Evolutionary conservation across 768 basidiomycete genomes (phyloP).

Genomic region (Kwoniella sp.): DNA sequence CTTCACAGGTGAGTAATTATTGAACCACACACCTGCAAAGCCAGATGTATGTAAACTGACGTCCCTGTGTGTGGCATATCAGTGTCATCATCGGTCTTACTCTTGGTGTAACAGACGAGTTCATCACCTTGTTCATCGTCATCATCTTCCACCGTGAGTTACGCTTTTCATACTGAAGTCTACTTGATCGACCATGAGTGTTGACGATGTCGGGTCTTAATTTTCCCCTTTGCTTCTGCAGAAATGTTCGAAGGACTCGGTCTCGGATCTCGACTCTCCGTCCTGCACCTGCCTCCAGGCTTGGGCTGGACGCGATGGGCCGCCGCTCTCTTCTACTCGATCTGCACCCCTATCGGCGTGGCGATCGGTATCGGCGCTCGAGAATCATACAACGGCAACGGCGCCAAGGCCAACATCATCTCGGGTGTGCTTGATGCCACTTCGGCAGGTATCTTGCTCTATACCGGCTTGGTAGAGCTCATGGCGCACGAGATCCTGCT

Average conservation of each 20-base stretch:
- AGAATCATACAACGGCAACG: conserved; percentile 76
- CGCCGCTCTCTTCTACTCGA: conserved; percentile 46
- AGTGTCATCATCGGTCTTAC: conserved; percentile 87
- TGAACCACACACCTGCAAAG: background rate
- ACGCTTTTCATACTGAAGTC: background rate
- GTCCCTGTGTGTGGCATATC: background rate
- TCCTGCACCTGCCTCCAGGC: conserved; percentile 60
- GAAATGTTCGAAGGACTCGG: conserved; percentile 95
- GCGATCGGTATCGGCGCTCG: conserved; percentile 68
- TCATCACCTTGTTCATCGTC: conserved; percentile 86
- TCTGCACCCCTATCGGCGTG: conserved; percentile 72
- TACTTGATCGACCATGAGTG: background rate
- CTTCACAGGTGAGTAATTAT: conserved; percentile 67
- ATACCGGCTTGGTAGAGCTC: conserved; percentile 60
- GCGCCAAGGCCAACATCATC: conserved; percentile 74
- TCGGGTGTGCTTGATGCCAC: conserved; percentile 82
- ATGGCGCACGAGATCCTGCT: conserved; percentile 95
- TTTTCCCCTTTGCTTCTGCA: conserved; percentile 48
- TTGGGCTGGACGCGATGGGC: conserved; percentile 46
- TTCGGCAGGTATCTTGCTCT: conserved; percentile 80
- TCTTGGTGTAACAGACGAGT: conserved; percentile 79
- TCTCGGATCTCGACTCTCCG: conserved; percentile 84
- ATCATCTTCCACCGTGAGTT: conserved; percentile 88
- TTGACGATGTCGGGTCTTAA: background rate
- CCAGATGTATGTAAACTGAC: background rate